These are phyloP conservation scores for Penicillium digitatum DNA, from an alignment of 2,329 filamentous ascomycete species.

Conservation along the genomic window DNA sequence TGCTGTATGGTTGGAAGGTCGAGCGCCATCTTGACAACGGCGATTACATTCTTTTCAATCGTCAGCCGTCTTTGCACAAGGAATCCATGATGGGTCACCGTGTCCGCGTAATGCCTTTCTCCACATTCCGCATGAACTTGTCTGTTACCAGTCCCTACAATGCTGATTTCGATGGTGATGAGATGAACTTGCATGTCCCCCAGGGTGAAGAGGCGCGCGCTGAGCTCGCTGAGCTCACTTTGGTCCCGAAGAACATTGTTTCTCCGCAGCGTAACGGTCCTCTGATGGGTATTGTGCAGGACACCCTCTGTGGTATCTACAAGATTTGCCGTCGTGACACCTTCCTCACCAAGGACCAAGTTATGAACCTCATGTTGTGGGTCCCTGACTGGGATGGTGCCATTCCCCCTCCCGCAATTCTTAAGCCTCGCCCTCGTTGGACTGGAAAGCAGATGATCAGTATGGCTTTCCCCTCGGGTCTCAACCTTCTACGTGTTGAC, in stretches of 20 bases:
- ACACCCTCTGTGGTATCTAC: conserved; percentile 93
- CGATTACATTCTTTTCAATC: conserved; percentile 99
- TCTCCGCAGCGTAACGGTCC: conserved; percentile 95
- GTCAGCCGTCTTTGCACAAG: conserved; percentile 97
- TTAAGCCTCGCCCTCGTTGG: conserved; percentile 90
- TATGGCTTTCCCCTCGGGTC: conserved; percentile 80
- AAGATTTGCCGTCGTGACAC: conserved; percentile 92
- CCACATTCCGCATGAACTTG: conserved; percentile 93
- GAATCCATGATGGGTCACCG: conserved; percentile 99
- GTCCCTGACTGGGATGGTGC: conserved; percentile 96
- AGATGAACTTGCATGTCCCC: conserved; percentile 99
- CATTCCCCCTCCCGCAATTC: conserved; percentile 86
- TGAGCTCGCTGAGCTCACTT: conserved; percentile 87
- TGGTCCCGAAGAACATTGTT: conserved; percentile 98
- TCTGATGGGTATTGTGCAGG: conserved; percentile 99
- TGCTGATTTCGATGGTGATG: conserved; percentile 98
- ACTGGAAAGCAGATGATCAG: conserved; percentile 97
- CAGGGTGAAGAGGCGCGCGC: conserved; percentile 96
- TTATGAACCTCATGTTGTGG: conserved; percentile 98
- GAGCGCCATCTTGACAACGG: conserved; percentile 94
- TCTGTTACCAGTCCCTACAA: conserved; percentile 99
- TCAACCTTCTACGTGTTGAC: conserved; percentile 68
- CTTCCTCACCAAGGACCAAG: conserved; percentile 81
- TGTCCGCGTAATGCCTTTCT: conserved; percentile 97
- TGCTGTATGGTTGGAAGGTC: conserved; percentile 98